A percentile compares a stretch with the other conserved stretches of the same genome.
These are phyloP conservation scores for Escovopsis sp. DNA, from an alignment of 2,329 filamentous ascomycete genomes.

Conservation along the genomic window DNA sequence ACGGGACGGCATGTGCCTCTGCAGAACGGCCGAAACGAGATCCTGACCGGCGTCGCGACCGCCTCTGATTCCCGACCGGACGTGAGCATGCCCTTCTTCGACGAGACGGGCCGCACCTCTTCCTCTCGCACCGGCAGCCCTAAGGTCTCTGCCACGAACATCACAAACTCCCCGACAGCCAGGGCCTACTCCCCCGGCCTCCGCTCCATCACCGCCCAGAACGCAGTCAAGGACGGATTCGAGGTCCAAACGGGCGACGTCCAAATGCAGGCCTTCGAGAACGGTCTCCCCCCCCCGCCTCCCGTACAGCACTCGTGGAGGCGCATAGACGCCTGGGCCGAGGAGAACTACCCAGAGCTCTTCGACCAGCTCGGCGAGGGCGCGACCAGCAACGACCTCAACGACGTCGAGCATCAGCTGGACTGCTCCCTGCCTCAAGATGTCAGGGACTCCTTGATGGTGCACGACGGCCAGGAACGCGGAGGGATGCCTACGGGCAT, in stretches of 20 bases:
- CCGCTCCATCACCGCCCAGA: conserved; percentile 58
- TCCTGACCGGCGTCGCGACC: conserved; percentile 76
- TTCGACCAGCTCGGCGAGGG: conserved; percentile 87
- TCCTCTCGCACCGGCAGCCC: conserved; percentile 34
- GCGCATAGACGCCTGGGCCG: conserved; percentile 85
- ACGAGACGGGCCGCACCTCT: conserved; percentile 46
- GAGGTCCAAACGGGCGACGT: conserved; percentile 74
- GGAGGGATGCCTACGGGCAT: conserved; percentile 82
- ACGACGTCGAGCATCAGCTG: conserved; percentile 89
- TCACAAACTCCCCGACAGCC: conserved; percentile 2
- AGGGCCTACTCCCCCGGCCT: conserved; percentile 80
- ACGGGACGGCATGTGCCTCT: conserved; percentile 82
- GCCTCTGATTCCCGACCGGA: conserved; percentile 80
- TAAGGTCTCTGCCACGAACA: conserved; percentile 28
- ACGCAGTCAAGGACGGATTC: conserved; percentile 47
- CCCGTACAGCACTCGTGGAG: conserved; percentile 83
- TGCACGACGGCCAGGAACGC: conserved; percentile 95
- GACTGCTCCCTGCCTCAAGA: conserved; percentile 90
- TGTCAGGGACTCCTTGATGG: conserved; percentile 75
- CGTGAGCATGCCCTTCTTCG: conserved; percentile 61
- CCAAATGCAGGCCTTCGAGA: conserved; percentile 89
- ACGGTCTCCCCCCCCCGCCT: conserved; percentile 78
- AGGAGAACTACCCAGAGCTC: conserved; percentile 89
- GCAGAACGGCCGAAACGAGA: conserved; percentile 63
- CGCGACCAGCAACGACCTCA: conserved; percentile 85